Base-by-base conservation (phyloP, 495 filamentous ascomycete genomes). In the Penicillium paxilli region DNA sequence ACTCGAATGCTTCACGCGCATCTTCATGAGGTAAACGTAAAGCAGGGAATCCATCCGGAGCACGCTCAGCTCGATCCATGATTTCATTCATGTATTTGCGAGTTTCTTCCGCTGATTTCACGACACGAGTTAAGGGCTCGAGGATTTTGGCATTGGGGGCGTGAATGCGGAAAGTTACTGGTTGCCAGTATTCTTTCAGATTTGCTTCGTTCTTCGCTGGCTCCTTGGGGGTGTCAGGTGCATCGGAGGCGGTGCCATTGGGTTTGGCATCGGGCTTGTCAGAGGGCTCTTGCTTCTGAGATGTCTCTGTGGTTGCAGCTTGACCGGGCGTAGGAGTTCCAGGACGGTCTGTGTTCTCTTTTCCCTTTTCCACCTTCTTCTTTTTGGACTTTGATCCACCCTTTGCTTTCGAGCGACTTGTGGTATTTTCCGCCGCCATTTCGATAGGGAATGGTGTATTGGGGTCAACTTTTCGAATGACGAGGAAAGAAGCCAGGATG, bases 141-240 rank as follows among this genome's bases (percentile, higher is more conserved):
- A 95, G 80, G 33, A 87, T 75, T 51, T 82, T 80, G 8, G 82
- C 76, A 42, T 83, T 80, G 16, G 79, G 72, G 17, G 86, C 78
- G 55, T 82, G 81, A 40, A 96, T 78, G 42, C 89, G 85, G 49
- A 96, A 83, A 0, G 94, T 97, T 24, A 97, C 77, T 2, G 93
- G 91, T 60, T 96, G 90, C 67, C 95, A 97, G 71, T 94, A 96
- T 54, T 92, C 91, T 50, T 79, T 69, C 66, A 79, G 52, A 49
- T 76, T 74, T 22, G 55, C 57, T 10, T 60, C 58, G 1, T 53
- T 62, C 11, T 17, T 9, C 11, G 58, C 14, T 1, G 47, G 41
- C 22, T 49, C 48, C 5, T 10, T 44, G 1, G 61, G 37, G 3
- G 54, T 49, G n/a, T 16, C 48, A 9, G 64, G 47, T 0, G 44